Conservation (phyloP, 768 basidiomycete genomes). For the Kwoniella heveanensis region DNA sequence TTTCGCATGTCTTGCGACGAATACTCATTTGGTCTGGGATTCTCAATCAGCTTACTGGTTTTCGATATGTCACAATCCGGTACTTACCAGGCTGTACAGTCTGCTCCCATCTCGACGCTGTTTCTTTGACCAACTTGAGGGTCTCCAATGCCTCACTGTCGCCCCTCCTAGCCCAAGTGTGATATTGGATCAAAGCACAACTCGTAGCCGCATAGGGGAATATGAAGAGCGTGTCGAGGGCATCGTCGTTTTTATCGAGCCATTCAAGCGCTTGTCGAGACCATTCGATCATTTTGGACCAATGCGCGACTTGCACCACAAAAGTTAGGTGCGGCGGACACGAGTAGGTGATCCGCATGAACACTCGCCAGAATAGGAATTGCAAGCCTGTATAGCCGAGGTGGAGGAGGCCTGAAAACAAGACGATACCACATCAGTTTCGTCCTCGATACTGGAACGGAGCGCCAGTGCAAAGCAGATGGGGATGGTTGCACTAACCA, state of each 20-base stretch:
- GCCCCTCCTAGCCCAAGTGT: conserved; percentile 84
- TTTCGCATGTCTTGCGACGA: conserved; percentile 84
- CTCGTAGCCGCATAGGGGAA: conserved; percentile 85
- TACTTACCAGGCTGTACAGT: conserved; percentile 72
- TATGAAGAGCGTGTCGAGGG: conserved; percentile 84
- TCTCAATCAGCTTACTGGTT: too few relatives aligned
- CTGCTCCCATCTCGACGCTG: conserved; percentile 82
- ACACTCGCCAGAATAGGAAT: conserved; percentile 98
- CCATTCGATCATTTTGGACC: conserved; percentile 71
- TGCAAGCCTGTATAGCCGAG: conserved; percentile 83
- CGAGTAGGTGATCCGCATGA: conserved; percentile 94
- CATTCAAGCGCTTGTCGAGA: conserved; percentile 85
- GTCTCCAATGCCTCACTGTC: conserved; percentile 74
- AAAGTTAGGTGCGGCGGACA: conserved; percentile 90
- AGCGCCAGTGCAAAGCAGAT: background rate
- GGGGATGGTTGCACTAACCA: too few relatives aligned
- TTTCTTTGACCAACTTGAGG: conserved; percentile 78
- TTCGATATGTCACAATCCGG: too few relatives aligned
- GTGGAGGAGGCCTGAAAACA: conserved; percentile 83
- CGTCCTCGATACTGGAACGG: too few relatives aligned
- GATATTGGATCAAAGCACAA: conserved; percentile 91
- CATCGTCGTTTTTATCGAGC: conserved; percentile 75
- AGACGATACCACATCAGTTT: too few relatives aligned
- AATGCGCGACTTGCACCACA: conserved; percentile 74
- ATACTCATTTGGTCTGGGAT: conserved; percentile 92